A percentile compares a stretch with the other conserved stretches of the same genome.
These are phyloP conservation scores for Fusarium sp. DNA, from an alignment of 2,329 filamentous ascomycete species.

Conservation along the genomic window DNA sequence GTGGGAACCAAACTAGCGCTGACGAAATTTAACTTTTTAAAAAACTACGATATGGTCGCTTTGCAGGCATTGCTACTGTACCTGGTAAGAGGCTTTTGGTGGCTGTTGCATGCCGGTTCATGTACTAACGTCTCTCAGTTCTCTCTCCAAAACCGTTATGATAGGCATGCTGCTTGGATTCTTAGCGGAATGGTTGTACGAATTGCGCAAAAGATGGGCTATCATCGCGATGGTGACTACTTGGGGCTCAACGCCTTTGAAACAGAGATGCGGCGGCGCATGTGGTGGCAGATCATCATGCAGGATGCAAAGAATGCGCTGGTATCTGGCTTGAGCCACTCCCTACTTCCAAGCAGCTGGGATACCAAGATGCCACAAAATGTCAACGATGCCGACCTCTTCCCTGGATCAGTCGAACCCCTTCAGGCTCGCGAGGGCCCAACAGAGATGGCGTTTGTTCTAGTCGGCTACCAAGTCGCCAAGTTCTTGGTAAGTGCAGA, in stretches of 20 bases:
- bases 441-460: constrained; percentile 68
- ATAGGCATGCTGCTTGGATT: constrained; percentile 68
- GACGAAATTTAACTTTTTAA: constrained; percentile 64
- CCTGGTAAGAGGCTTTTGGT: constrained; percentile 51
- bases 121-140: constrained; percentile 50
- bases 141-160: constrained; percentile 65
- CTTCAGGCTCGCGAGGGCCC: constrained; percentile 63
- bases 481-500: constrained; percentile 59
- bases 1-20: constrained; percentile 61
- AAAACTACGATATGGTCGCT: constrained; percentile 64
- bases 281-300: constrained; percentile 73
- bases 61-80: constrained; percentile 68
- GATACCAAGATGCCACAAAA: constrained; percentile 66
- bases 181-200: constrained; percentile 68
- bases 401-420: constrained; percentile 61
- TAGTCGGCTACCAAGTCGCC: constrained; percentile 61
- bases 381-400: constrained; percentile 67
- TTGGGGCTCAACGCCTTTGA: constrained; percentile 69
- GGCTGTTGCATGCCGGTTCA: background rate
- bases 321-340: constrained; percentile 64
- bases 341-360: constrained; percentile 61
- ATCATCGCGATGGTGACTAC: constrained; percentile 68
- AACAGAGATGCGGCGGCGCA: constrained; percentile 71
- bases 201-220: constrained; percentile 73
- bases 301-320: constrained; percentile 66